Evolutionary conservation across 352 stramenopile genomes (phyloP), one percentile per base, ranked within the genome.

Genomic region (Pythium brachiatum): DNA sequence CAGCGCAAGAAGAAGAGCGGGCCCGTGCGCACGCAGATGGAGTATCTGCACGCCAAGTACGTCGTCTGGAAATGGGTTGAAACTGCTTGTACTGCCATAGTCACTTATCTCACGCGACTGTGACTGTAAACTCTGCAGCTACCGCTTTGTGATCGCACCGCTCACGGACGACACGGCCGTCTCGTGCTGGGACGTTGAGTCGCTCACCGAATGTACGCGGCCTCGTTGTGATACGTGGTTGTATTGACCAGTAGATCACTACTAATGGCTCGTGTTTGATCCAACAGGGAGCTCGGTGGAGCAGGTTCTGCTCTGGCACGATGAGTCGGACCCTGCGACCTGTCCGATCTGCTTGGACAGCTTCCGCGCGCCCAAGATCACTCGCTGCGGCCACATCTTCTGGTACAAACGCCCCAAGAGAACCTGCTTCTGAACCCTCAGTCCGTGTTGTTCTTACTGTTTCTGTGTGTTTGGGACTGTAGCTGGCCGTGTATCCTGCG

Each of bases 1-100:
- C 90, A 88, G 68, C 36, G 36, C 36, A 93, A 92, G 64, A 82
- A 65, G 44, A 66, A 64, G 39, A 41, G 47, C 43, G 72, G 38
- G 2, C 68, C 71, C 21, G 68, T 80, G 53, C 82, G 83, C 62
- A 94, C 86, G 44, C 83, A 92, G 51, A 89, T 65, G 67, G 83
- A 94, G 72, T 94, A 89, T 60, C 79, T 94, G 16, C 86, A 94
- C 65, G 86, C 86, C 62, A 94, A 93, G 86, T 94, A 32, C 27
- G 63, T 56, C 39, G 20, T 7, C 23, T 5, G 43, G 7, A 6
- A 21, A 44, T 44, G 36, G 36, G 36, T 44, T 44, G 36, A 44
- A 44, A 44, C n/a, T n/a, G n/a, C n/a, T n/a, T n/a, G n/a, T n/a
- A n/a, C n/a, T n/a, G n/a, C n/a, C n/a, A n/a, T n/a, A n/a, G n/a